phyloP scores from a whole-genome alignment of 352 stramenopile species.

The Phytophthora pinifolia region DNA sequence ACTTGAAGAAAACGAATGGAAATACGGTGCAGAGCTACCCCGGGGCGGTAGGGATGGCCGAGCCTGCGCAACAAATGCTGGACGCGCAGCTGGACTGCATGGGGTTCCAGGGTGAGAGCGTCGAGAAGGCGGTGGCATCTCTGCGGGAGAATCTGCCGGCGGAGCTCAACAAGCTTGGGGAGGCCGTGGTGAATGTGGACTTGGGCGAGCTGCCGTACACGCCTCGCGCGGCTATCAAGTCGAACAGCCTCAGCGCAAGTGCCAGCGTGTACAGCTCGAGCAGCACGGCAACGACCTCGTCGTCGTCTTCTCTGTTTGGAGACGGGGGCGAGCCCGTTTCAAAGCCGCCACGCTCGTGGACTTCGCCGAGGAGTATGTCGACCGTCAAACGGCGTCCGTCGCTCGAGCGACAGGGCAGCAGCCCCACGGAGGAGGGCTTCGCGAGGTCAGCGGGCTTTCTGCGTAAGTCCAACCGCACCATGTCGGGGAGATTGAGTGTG shows the following conservation, averaged over 20 bases:
- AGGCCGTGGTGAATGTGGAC: slow-evolving; percentile 38
- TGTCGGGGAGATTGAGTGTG: slow-evolving; percentile 65
- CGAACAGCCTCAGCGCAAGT: slow-evolving; percentile 11
- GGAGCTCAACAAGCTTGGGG: slow-evolving; percentile 16
- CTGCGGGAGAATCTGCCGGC: slow-evolving; percentile 27
- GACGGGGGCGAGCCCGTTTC: slow-evolving; percentile 21
- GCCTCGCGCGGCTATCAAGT: slow-evolving; percentile 10
- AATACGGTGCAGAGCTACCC: slow-evolving; percentile 27
- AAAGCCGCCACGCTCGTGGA: slow-evolving; percentile 23
- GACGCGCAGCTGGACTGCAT: slow-evolving; percentile 51
- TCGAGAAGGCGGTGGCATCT: slow-evolving; percentile 39
- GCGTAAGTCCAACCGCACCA: slow-evolving; percentile 52
- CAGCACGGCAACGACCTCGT: slow-evolving; percentile 27
- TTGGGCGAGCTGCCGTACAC: slow-evolving; percentile 53
- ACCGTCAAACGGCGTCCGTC: slow-evolving; percentile 27
- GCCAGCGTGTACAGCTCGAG: slow-evolving; percentile 32
- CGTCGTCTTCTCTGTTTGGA: slow-evolving; percentile 33
- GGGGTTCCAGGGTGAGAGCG: slow-evolving; percentile 41
- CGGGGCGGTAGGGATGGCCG: slow-evolving; percentile 24
- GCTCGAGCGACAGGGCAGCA: slow-evolving; percentile 57
- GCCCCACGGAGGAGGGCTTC: slow-evolving; percentile 62
- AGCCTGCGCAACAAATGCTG: slow-evolving; percentile 45
- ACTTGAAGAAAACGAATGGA: slow-evolving; percentile 9
- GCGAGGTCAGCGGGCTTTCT: slow-evolving; percentile 69
- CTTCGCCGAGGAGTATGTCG: slow-evolving; percentile 13